A percentile compares a stretch with the other conserved stretches of the same genome.
Evolutionary conservation across 179 eudicot species (phyloP).

Genomic region (Dionaea muscipula): DNA sequence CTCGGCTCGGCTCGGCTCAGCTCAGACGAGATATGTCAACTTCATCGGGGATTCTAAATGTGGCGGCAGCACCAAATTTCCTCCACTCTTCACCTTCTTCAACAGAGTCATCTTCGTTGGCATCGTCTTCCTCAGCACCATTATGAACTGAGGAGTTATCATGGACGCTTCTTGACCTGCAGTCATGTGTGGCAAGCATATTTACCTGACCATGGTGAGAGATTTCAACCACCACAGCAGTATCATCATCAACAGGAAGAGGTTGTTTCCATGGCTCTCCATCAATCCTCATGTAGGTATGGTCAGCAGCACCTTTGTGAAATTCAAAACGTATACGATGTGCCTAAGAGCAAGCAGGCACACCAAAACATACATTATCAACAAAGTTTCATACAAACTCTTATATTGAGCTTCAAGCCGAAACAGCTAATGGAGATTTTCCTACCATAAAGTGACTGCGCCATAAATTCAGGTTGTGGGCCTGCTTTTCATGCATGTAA

Average conservation of each 20-base stretch:
- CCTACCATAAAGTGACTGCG: too few relatives aligned
- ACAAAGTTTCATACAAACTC: too few relatives aligned
- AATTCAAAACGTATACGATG: conserved; percentile 68
- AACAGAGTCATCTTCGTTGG: conserved; percentile 34
- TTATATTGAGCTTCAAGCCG: too few relatives aligned
- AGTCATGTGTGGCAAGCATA: conserved; percentile 54
- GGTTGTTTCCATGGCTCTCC: conserved; percentile 99
- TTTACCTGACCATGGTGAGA: conserved; percentile 66
- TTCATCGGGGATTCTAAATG: conserved; percentile 69
- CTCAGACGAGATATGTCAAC: conserved; percentile 58
- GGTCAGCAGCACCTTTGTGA: conserved; percentile 63
- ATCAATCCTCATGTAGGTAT: conserved; percentile 82
- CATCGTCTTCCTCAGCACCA: conserved; percentile 16
- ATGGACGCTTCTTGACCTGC: conserved; percentile 38
- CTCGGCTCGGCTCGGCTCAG: too few relatives aligned
- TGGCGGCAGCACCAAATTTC: conserved; percentile 89
- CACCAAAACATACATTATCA: background rate
- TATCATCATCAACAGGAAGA: conserved; percentile 62
- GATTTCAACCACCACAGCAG: conserved; percentile 69
- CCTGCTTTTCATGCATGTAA: too few relatives aligned
- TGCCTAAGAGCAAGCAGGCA: conserved; percentile 31
- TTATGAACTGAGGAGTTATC: conserved; percentile 26
- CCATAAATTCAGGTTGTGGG: too few relatives aligned
- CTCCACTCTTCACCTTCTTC: conserved; percentile 55
- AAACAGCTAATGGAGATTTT: too few relatives aligned